Conservation (phyloP, 257 asterid genomes). For the Jasminum sambac region DNA sequence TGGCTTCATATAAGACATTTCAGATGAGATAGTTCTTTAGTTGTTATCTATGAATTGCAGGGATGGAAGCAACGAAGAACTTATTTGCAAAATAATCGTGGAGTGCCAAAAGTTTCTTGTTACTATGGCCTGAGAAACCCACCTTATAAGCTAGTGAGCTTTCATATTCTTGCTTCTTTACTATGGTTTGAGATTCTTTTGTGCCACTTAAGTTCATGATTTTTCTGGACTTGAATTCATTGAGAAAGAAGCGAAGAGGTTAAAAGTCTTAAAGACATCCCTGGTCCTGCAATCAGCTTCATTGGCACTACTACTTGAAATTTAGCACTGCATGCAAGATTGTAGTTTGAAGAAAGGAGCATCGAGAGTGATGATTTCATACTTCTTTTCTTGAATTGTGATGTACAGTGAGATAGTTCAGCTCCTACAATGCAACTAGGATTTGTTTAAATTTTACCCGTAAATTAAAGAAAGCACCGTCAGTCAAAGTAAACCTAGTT, state of each 20-base stretch:
- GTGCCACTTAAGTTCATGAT: neutral
- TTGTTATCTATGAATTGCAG: constrained; percentile 44
- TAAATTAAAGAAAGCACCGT: neutral
- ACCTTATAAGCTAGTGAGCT: constrained; percentile 77
- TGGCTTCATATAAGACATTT: neutral
- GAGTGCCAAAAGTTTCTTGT: constrained; percentile 44
- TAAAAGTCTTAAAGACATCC: neutral
- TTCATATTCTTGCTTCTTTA: neutral
- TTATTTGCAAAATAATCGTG: constrained; percentile 17
- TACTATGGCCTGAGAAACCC: constrained; percentile 81
- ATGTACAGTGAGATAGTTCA: neutral
- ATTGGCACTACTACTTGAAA: neutral
- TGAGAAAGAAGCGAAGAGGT: neutral
- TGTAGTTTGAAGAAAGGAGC: neutral
- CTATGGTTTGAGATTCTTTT: neutral
- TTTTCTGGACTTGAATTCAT: neutral
- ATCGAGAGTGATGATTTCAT: neutral
- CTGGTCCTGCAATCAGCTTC: neutral
- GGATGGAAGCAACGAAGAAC: constrained; percentile 37
- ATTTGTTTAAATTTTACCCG: constrained; percentile 9
- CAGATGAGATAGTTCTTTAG: constrained; percentile 1
- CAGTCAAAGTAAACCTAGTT: neutral
- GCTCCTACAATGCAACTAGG: neutral
- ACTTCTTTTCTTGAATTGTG: neutral
- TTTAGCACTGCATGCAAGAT: neutral